Conservation (phyloP, 352 stramenopile genomes). For the Pythium folliculosum region DNA sequence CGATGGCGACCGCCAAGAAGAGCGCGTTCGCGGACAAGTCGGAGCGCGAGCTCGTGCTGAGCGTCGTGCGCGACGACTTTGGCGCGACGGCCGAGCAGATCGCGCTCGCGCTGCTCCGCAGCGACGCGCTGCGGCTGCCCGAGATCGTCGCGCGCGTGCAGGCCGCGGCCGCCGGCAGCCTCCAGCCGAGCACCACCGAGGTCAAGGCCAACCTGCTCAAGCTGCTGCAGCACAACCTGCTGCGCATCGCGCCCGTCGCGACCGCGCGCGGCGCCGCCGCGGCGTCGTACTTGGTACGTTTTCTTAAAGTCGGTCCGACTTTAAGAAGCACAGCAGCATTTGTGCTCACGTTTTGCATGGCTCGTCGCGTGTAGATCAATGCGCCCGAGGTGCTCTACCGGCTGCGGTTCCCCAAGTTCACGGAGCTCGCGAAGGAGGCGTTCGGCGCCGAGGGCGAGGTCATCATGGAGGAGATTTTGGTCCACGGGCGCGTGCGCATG, state of each 20-base stretch:
- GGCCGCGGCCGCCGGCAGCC: slow-evolving; percentile 24
- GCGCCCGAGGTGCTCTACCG: slow-evolving; percentile 81
- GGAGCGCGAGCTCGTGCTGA: slow-evolving; percentile 72
- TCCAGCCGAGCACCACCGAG: slow-evolving; percentile 58
- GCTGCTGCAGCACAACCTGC: slow-evolving; percentile 86
- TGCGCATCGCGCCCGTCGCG: slow-evolving; percentile 59
- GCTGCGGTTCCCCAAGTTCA: slow-evolving; percentile 84
- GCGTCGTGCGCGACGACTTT: slow-evolving; percentile 82
- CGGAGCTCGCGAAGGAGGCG: slow-evolving; percentile 69
- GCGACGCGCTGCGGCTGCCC: slow-evolving; percentile 61
- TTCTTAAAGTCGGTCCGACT: neutral
- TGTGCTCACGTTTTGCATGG: neutral
- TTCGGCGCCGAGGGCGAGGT: slow-evolving; percentile 84
- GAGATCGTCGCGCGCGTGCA: slow-evolving; percentile 74
- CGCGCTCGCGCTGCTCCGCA: slow-evolving; percentile 57
- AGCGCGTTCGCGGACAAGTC: slow-evolving; percentile 62
- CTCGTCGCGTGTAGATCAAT: slow-evolving; percentile 51
- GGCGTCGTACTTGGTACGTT: slow-evolving; percentile 53
- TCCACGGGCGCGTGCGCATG: slow-evolving; percentile 80
- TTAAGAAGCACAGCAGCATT: no score
- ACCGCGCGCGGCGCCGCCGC: slow-evolving; percentile 25
- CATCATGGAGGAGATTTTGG: slow-evolving; percentile 88
- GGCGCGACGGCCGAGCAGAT: slow-evolving; percentile 69
- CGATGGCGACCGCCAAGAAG: neutral
- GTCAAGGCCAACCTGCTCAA: slow-evolving; percentile 86